phyloP scores from a whole-genome alignment of 1,284 basidiomycete species.

The Apiotrichum montevideense region DNA sequence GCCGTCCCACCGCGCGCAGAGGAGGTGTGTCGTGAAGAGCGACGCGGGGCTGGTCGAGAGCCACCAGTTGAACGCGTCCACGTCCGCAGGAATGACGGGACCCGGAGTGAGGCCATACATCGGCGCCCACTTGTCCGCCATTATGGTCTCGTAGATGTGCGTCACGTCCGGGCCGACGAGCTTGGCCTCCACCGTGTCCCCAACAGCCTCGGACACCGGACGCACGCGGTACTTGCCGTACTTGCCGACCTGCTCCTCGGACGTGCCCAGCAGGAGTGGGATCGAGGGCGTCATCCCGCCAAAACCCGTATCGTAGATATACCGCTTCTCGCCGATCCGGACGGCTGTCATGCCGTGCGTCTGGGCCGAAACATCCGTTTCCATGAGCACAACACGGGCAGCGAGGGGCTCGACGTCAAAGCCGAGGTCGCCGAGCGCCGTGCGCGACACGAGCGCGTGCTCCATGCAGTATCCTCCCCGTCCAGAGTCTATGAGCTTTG shows the following conservation, averaged over 20 bases:
- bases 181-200: not conserved
- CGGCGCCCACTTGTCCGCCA: slow-evolving; percentile 3
- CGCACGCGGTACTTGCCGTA: slow-evolving; percentile 5
- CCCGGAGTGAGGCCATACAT: slow-evolving; percentile 7
- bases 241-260: not conserved
- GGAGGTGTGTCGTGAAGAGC: slow-evolving; percentile 1
- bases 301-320: slow-evolving; percentile 13
- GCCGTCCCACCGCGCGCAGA: slow-evolving; percentile 7
- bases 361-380: not conserved
- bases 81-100: slow-evolving; percentile 5
- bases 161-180: slow-evolving; percentile 1
- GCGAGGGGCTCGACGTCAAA: slow-evolving; percentile 1
- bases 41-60: slow-evolving; percentile 4
- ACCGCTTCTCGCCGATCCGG: not conserved
- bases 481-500: slow-evolving; percentile 5
- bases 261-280: not conserved
- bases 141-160: not conserved
- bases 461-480: slow-evolving; percentile 19
- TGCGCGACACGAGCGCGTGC: slow-evolving; percentile 5
- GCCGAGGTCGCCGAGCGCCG: slow-evolving; percentile 7
- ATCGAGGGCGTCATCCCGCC: slow-evolving; percentile 5
- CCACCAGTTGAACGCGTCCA: slow-evolving; percentile 13
- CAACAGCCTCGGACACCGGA: not conserved
- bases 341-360: slow-evolving; percentile 8
- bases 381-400: slow-evolving; percentile 5